Conservation (phyloP, 441 rosid species). For the Jatropha podagrica region DNA sequence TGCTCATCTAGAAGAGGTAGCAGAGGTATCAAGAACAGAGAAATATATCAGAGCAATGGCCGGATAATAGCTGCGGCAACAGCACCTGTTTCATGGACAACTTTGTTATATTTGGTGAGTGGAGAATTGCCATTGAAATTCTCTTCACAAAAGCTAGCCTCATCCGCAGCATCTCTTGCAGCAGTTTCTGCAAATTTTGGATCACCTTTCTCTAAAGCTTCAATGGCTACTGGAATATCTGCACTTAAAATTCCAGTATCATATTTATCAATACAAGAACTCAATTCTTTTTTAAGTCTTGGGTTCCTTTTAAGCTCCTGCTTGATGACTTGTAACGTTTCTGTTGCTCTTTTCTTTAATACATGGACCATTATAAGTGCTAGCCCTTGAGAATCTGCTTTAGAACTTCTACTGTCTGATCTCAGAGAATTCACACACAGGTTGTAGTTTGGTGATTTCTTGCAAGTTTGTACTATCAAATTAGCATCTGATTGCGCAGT, state of each 20-base stretch:
- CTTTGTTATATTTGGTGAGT: slow-evolving; percentile 19
- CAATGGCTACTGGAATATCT: slow-evolving; percentile 22
- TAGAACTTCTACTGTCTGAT: slow-evolving; percentile 19
- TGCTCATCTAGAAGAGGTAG: no score
- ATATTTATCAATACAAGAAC: slow-evolving; percentile 25
- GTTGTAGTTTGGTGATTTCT: not conserved
- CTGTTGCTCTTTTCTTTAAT: slow-evolving; percentile 18
- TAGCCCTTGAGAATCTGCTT: slow-evolving; percentile 26
- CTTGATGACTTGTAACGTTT: slow-evolving; percentile 17
- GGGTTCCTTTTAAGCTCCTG: slow-evolving; percentile 4
- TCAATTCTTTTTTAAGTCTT: slow-evolving; percentile 12
- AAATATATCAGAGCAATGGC: not conserved
- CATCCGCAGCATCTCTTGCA: slow-evolving; percentile 26
- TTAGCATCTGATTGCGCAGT: not conserved
- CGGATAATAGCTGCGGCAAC: slow-evolving; percentile 25
- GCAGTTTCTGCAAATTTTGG: slow-evolving; percentile 28
- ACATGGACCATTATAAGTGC: slow-evolving; percentile 26
- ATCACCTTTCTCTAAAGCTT: slow-evolving; percentile 25
- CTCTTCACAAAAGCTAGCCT: slow-evolving; percentile 32
- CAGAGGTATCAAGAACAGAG: no score
- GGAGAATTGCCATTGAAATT: slow-evolving; percentile 29
- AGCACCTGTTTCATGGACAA: slow-evolving; percentile 24
- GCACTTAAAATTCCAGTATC: slow-evolving; percentile 14
- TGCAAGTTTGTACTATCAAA: slow-evolving; percentile 9
- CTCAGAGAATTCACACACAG: slow-evolving; percentile 2